These are phyloP conservation scores for Candida albicans DNA, from an alignment of 1,139 yeast genomes.

Conservation along the genomic window DNA sequence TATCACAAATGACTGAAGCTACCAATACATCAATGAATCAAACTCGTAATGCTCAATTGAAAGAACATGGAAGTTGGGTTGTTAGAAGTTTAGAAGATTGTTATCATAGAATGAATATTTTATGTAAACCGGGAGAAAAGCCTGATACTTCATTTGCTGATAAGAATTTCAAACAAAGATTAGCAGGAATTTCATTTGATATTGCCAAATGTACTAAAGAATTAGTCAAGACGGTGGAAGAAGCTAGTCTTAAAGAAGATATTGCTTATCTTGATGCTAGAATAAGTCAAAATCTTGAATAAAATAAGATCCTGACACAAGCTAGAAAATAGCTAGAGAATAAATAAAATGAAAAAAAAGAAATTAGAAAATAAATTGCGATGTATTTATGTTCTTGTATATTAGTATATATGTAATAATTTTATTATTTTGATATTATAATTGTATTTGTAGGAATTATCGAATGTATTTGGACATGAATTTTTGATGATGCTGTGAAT, in stretches of 20 bases:
- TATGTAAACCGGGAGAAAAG: conserved; percentile 54
- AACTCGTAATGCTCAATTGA: conserved; percentile 76
- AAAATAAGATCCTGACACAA: not conserved
- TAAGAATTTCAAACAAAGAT: conserved; percentile 84
- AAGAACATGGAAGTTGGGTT: conserved; percentile 90
- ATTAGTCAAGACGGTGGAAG: conserved; percentile 92
- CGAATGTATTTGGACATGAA: conserved; percentile 67
- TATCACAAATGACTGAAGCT: conserved; percentile 86
- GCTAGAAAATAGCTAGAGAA: not conserved
- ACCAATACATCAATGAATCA: conserved; percentile 88
- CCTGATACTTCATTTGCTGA: conserved; percentile 74
- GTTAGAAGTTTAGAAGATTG: conserved; percentile 85
- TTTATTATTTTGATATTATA: no score
- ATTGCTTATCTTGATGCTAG: conserved; percentile 55
- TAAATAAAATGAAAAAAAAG: conserved; percentile 11
- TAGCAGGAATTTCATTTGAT: conserved; percentile 95
- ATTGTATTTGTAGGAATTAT: conserved; percentile 22
- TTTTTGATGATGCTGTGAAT: conserved; percentile 68
- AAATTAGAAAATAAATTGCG: not conserved
- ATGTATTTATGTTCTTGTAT: conserved; percentile 1
- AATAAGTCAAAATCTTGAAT: conserved; percentile 35
- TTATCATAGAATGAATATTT: conserved; percentile 69
- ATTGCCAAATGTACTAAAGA: conserved; percentile 96
- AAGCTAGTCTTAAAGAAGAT: conserved; percentile 83
- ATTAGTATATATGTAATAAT: conserved; percentile 5